Evolutionary conservation across 2,329 filamentous ascomycete genomes (phyloP), one percentile per base, ranked within the genome.

Genomic region (Aspergillus transmontanensis): DNA sequence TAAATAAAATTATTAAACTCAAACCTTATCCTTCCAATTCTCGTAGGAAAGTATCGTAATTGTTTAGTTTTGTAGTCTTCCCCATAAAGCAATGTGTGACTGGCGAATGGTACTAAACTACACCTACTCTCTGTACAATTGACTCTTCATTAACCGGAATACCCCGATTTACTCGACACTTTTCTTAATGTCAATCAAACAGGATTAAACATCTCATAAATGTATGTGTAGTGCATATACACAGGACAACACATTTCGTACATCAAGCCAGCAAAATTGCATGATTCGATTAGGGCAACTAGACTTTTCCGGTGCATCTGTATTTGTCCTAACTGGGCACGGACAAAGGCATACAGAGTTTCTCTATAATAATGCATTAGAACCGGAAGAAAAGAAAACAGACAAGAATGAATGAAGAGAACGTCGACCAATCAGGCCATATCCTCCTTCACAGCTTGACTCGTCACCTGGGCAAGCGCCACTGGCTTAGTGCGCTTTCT

Each of bases 11-110:
- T 23, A 23, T 32, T 26, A 36, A 11, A 10, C 45, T 43, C 21
- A 60, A 55, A 57, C 53, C 19, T n/a, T 65, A 23, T 64, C 21
- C 34, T 45, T 57, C 11, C 12, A 46, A 46, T 14, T 14, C 21
- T 46, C 19, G 9, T 46, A 6, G 5, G n/a, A 46, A 26, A 23
- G 23, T 12, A 48, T 48, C n/a, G 28, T 5, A 41, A 41, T 41
- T 3, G 0, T 19, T 19, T 9, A 7, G 36, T 39, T 2, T 34
- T 39, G 34, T 41, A 41, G 6, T 41, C 36, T 39, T 9, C 36
- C 16, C 14, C 19, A 41, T 19, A 6, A 39, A 39, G 14, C 14
- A 39, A 16, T 6, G 14, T 39, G 14, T 19, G 36, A 19, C 32
- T 19, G 36, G 36, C 7, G 16, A 41, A 41, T 41, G 36, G 6